Percentiles rank a stretch among this genome's conserved stretches.
Conservation (phyloP, 495 filamentous ascomycete species). For the Lophiotrema nucula region DNA sequence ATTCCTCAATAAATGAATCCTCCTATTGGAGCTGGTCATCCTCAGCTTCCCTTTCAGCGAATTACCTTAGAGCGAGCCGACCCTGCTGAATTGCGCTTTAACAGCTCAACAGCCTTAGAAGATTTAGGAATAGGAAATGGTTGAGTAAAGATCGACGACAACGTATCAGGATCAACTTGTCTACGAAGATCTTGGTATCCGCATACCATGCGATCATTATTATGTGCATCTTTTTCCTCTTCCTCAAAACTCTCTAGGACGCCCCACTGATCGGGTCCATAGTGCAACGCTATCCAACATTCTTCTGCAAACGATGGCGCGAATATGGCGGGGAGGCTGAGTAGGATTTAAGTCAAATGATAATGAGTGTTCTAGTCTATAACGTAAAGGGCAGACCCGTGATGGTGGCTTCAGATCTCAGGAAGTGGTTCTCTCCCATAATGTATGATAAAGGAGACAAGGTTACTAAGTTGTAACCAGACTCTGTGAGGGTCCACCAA, state of each 20-base stretch:
- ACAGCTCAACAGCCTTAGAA: not conserved
- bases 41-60: not conserved
- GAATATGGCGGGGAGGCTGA: not conserved
- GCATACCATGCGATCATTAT: not conserved
- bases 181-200: not conserved
- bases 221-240: not conserved
- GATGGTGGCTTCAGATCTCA: no score
- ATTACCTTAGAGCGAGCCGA: not conserved
- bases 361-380: not conserved
- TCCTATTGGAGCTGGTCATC: not conserved
- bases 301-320: not conserved
- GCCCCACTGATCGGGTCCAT: not conserved
- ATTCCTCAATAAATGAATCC: no score
- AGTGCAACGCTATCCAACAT: not conserved
- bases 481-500: not conserved
- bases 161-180: not conserved
- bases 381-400: not conserved
- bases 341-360: not conserved
- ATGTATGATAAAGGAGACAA: not conserved
- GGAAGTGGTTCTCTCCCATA: not conserved
- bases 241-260: not conserved
- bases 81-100: not conserved
- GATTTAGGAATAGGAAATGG: not conserved
- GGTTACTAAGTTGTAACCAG: not conserved
- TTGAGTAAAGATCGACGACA: not conserved